Evolutionary conservation across 2,329 filamentous ascomycete genomes (phyloP).

Genomic region (Aspergillus ustus): DNA sequence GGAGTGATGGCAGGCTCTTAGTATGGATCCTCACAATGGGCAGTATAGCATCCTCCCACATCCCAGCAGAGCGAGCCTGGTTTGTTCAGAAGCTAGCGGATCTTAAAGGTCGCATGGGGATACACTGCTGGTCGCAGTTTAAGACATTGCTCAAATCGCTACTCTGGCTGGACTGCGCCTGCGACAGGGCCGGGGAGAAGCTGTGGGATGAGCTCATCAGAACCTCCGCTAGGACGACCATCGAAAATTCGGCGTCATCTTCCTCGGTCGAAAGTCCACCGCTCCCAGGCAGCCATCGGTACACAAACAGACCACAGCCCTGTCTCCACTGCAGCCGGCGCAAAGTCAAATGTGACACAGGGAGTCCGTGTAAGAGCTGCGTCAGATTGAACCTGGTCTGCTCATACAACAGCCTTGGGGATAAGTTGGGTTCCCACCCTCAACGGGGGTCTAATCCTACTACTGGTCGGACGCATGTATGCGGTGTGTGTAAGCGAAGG

Average conservation of each 20-base stretch:
- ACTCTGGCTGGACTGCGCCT: constrained; percentile 3
- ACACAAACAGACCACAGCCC: background rate
- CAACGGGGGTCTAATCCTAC: background rate
- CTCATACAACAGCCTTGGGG: background rate
- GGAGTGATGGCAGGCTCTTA: background rate
- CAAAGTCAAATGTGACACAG: background rate
- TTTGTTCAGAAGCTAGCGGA: background rate
- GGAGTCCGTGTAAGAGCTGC: constrained; percentile 1
- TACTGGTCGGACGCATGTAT: background rate
- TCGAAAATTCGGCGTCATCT: too few species aligned
- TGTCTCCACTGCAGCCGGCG: background rate
- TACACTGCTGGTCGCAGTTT: background rate
- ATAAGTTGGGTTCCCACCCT: too few species aligned
- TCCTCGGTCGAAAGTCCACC: too few species aligned
- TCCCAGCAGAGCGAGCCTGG: background rate
- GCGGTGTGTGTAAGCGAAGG: background rate
- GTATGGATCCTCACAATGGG: constrained; percentile 5
- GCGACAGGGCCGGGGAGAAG: constrained; percentile 1
- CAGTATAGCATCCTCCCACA: background rate
- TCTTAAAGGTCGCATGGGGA: background rate
- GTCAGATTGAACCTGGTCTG: background rate
- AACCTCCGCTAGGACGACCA: too few species aligned
- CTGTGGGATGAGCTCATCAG: background rate
- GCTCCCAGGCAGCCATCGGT: background rate
- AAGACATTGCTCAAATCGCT: background rate